These are phyloP conservation scores for Aspergillus costaricaensis DNA, from an alignment of 2,329 filamentous ascomycete genomes.

Conservation along the genomic window DNA sequence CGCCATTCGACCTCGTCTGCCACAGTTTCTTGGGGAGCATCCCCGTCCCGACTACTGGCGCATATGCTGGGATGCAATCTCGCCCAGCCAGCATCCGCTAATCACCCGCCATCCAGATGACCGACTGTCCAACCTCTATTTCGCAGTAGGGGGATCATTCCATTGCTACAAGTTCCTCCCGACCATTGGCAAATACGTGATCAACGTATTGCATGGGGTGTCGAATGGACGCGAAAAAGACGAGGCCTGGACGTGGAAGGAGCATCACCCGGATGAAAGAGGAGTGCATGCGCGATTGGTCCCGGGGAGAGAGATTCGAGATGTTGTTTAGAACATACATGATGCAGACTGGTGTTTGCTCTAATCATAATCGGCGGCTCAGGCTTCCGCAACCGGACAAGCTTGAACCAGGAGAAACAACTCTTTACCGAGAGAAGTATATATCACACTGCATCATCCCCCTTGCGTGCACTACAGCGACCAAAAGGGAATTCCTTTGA, in stretches of 20 bases:
- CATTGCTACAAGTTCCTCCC: conserved; percentile 68
- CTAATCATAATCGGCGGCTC: background rate
- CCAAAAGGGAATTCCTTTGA: no score
- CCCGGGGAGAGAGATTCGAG: conserved; percentile 28
- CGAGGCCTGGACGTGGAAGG: conserved; percentile 27
- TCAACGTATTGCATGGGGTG: conserved; percentile 42
- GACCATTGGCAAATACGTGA: conserved; percentile 60
- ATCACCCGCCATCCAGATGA: conserved; percentile 56
- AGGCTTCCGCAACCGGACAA: background rate
- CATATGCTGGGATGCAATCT: conserved; percentile 62
- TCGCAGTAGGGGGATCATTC: conserved; percentile 65
- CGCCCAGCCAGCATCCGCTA: conserved; percentile 64
- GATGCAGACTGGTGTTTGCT: background rate
- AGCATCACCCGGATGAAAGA: conserved; percentile 12
- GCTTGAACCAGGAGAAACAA: no score
- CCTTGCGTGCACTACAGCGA: no score
- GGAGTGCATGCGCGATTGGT: conserved; percentile 34
- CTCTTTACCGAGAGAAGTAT: no score
- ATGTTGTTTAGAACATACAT: conserved; percentile 13
- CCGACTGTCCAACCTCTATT: conserved; percentile 54
- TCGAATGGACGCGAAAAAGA: conserved; percentile 44
- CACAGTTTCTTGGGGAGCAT: conserved; percentile 31
- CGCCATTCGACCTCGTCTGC: conserved; percentile 27
- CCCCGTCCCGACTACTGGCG: conserved; percentile 47
- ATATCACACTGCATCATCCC: no score